These are phyloP conservation scores for Trichoderma hamatum DNA, from an alignment of 2,329 filamentous ascomycete species.

Conservation along the genomic window DNA sequence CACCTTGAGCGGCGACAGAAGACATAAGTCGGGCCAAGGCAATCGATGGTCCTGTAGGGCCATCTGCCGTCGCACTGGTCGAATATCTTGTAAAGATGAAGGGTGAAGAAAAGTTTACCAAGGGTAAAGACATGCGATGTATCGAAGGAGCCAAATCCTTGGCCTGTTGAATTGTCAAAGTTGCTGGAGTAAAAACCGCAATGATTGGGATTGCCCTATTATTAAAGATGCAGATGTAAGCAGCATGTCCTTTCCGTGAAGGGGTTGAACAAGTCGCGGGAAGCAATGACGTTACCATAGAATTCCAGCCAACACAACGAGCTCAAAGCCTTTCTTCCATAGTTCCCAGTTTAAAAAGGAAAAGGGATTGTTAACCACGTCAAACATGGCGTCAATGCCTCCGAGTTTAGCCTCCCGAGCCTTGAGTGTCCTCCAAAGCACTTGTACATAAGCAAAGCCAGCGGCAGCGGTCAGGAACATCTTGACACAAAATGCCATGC, in stretches of 20 bases:
- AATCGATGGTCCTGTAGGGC: no score
- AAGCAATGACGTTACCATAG: background rate
- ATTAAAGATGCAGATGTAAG: no score
- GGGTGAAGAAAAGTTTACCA: no score
- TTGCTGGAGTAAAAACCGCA: background rate
- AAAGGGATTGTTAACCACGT: background rate
- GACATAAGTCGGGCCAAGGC: no score
- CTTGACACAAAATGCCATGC: slow-evolving; percentile 3
- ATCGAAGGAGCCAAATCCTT: background rate
- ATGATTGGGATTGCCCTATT: background rate
- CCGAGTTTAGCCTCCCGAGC: background rate
- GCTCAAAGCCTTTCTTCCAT: background rate
- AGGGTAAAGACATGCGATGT: no score
- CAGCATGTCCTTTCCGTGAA: no score
- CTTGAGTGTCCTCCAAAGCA: background rate
- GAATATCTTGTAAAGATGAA: no score
- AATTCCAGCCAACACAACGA: background rate
- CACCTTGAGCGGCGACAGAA: no score
- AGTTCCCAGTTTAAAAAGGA: background rate
- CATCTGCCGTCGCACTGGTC: no score
- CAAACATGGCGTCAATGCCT: slow-evolving; percentile 3
- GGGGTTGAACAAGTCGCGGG: no score
- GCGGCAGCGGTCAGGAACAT: background rate
- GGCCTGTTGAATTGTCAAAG: background rate
- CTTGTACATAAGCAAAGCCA: background rate